Base-by-base conservation (phyloP, 2,329 filamentous ascomycete species). In the Alternaria rosae region DNA sequence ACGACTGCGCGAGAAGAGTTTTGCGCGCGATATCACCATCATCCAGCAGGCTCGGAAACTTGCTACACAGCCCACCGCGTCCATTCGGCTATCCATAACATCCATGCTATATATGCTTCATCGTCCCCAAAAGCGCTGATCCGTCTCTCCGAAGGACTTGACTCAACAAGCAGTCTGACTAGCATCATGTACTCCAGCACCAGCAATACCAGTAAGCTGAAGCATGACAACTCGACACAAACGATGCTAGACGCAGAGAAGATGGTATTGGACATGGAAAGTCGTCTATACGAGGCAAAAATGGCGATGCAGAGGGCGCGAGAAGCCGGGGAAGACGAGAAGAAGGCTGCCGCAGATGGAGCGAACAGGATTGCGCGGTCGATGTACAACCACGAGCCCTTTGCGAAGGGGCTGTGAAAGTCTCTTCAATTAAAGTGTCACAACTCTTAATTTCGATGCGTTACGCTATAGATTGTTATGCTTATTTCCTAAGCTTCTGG, bases 211-310 rank as follows among this genome's bases (percentile, higher is more conserved):
- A 35, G 35, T 3, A 45, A 51, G 20, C 13, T 58, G 30, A 42
- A 52, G 11, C 13, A 35, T 3, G 51, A 26, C 4, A 59, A 54
- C n/a, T 56, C 54, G 7, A 30, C 54, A 10, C 11, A 21, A 2
- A 32, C 53, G 10, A 64, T 59, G 45, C n/a, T 59, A 26, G 38
- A 56, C 6, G 41, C 30, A 7, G 62, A 64, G 45, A 62, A 64
- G 41, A 47, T 57, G 50, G 38, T 58, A 6, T 25, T 54, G 13
- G 58, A 52, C 21, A 61, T 58, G 50, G 54, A 64, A 32, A 43
- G 26, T 7, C 53, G 57, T 12, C 6, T 64, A 12, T 51, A 61
- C 11, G 43, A 43, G 20, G 35, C 57, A 4, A 59, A 35, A 6
- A 26, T 9, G 17, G 57, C 61, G 25, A n/a, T 63, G 47, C 21